Percentiles rank a stretch among this genome's conserved stretches.
These are phyloP conservation scores for Coleophoma cylindrospora DNA, from an alignment of 2,329 filamentous ascomycete genomes.

Conservation along the genomic window DNA sequence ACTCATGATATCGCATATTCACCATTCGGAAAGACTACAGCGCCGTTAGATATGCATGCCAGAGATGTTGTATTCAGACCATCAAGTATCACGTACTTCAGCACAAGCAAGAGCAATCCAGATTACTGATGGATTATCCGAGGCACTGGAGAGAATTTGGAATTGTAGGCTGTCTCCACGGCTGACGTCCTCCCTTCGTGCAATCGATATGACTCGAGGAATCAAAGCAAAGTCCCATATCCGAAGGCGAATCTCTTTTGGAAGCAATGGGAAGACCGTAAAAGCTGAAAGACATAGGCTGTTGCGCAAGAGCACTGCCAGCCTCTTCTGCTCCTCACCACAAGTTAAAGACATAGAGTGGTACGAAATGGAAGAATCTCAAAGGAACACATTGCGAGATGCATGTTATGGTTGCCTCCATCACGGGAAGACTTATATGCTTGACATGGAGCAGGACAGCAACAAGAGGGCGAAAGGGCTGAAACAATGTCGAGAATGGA, in stretches of 20 bases:
- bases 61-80: too few relatives aligned
- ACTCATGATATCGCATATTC: neutral
- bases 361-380: too few relatives aligned
- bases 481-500: too few relatives aligned
- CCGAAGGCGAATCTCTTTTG: neutral
- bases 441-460: too few relatives aligned
- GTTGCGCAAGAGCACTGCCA: too few relatives aligned
- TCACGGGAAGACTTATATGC: too few relatives aligned
- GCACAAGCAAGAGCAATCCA: constrained; percentile 1
- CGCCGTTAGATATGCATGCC: too few relatives aligned
- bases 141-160: neutral
- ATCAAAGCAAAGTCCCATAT: neutral
- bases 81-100: neutral
- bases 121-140: neutral
- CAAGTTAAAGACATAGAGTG: too few relatives aligned
- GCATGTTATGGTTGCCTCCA: too few relatives aligned
- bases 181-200: neutral
- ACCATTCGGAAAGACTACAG: neutral
- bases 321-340: too few relatives aligned
- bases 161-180: neutral
- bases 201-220: neutral
- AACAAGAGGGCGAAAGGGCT: too few relatives aligned
- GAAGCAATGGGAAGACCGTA: neutral
- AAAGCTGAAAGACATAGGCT: neutral
- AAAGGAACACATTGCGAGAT: too few relatives aligned